These are phyloP conservation scores for Fraxinus ornus DNA, from an alignment of 305 asterid genomes.

Conservation along the genomic window DNA sequence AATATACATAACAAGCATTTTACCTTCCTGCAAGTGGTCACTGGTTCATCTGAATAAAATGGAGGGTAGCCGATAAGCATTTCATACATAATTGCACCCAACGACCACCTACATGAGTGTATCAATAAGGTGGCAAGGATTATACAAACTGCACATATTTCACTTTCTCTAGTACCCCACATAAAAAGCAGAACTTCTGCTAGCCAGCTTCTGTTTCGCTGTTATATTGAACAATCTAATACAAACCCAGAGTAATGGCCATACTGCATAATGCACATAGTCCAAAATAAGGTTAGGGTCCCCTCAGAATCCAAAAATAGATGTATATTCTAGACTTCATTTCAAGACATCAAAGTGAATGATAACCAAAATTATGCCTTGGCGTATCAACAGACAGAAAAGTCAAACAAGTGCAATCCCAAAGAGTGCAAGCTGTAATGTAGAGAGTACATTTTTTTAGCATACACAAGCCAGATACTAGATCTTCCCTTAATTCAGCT, in stretches of 20 bases:
- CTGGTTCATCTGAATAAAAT: conserved; percentile 86
- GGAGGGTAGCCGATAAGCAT: conserved; percentile 98
- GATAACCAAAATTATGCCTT: background rate
- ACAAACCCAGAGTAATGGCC: background rate
- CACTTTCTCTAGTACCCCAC: background rate
- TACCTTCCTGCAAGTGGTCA: conserved; percentile 96
- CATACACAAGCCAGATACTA: background rate
- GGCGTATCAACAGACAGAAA: background rate
- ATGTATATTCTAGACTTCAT: background rate
- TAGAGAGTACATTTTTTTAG: background rate
- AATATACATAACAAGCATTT: background rate
- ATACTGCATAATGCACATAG: background rate
- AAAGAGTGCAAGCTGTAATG: background rate
- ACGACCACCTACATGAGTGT: conserved; percentile 77
- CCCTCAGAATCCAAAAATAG: background rate
- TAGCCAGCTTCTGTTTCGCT: background rate
- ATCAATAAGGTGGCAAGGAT: background rate
- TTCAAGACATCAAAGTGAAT: background rate
- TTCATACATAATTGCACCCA: conserved; percentile 95
- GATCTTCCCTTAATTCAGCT: background rate
- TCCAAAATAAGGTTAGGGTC: background rate
- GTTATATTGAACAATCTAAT: background rate
- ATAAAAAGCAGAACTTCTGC: background rate
- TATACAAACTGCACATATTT: background rate
- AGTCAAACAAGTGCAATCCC: background rate